Conservation (phyloP, 2,329 filamentous ascomycete genomes). For the Cladosporium oxysporum region DNA sequence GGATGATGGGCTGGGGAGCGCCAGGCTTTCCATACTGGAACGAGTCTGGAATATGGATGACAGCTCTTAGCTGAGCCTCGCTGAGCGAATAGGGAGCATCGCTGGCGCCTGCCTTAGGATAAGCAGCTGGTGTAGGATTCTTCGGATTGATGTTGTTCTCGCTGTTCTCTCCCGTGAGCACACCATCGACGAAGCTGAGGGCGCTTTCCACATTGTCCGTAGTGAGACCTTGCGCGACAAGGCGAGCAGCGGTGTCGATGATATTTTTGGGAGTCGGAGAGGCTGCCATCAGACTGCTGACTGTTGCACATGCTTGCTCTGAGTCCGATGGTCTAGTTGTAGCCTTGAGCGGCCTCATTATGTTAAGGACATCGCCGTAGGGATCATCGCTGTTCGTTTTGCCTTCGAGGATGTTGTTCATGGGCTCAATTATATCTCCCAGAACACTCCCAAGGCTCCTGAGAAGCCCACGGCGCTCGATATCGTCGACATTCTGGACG, state of each 20-base stretch:
- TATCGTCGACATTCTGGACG: background rate
- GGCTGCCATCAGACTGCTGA: constrained; percentile 24
- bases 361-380: constrained; percentile 17
- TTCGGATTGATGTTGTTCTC: constrained; percentile 33
- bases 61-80: constrained; percentile 51
- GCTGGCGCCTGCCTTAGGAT: constrained; percentile 38
- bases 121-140: constrained; percentile 35
- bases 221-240: constrained; percentile 35
- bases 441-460: background rate
- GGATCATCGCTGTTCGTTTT: constrained; percentile 10
- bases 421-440: background rate
- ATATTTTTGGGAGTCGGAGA: constrained; percentile 32
- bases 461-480: constrained; percentile 4
- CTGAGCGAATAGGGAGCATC: constrained; percentile 54
- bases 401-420: constrained; percentile 6
- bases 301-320: constrained; percentile 23
- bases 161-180: constrained; percentile 30
- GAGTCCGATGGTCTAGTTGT: constrained; percentile 31
- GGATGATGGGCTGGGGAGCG: constrained; percentile 47
- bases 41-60: constrained; percentile 53
- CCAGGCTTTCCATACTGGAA: constrained; percentile 52
- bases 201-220: constrained; percentile 28
- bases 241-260: constrained; percentile 28
- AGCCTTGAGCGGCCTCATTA: constrained; percentile 28
- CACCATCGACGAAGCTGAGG: constrained; percentile 28